Percentiles rank a stretch among this genome's conserved stretches.
These are phyloP conservation scores for Leptodontidium sp. DNA, from an alignment of 2,329 filamentous ascomycete species.

Conservation along the genomic window DNA sequence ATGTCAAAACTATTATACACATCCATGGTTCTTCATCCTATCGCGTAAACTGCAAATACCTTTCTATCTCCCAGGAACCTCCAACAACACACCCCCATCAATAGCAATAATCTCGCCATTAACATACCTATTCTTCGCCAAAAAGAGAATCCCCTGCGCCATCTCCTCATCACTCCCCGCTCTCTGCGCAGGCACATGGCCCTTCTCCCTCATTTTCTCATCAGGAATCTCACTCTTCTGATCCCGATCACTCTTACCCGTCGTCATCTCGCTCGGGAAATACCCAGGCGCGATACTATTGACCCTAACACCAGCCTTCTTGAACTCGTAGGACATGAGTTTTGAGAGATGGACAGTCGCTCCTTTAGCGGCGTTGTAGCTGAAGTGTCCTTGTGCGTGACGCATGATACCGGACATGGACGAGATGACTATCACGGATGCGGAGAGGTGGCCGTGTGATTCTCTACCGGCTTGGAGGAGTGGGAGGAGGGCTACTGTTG, in stretches of 20 bases:
- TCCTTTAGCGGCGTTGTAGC: conserved; percentile 54
- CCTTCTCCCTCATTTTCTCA: conserved; percentile 59
- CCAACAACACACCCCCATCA: conserved; percentile 57
- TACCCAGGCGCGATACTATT: conserved; percentile 65
- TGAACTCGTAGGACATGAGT: conserved; percentile 62
- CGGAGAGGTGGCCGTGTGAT: conserved; percentile 44
- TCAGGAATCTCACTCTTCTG: conserved; percentile 61
- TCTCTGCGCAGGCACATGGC: conserved; percentile 56
- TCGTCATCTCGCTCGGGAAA: conserved; percentile 66
- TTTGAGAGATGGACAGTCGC: conserved; percentile 62
- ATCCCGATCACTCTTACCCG: conserved; percentile 54
- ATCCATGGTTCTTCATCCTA: no score
- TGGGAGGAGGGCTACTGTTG: conserved; percentile 67
- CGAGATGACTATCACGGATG: conserved; percentile 43
- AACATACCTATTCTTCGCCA: conserved; percentile 52
- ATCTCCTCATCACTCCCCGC: conserved; percentile 61
- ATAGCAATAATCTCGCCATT: conserved; percentile 53
- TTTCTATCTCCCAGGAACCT: conserved; percentile 45
- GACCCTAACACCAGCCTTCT: conserved; percentile 61
- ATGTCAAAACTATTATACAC: no score
- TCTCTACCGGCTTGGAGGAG: conserved; percentile 65
- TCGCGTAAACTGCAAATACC: not conserved
- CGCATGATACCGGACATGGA: conserved; percentile 43
- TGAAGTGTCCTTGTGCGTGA: conserved; percentile 43
- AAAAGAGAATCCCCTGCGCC: conserved; percentile 62